A percentile compares a stretch with the other conserved stretches of the same genome.
Evolutionary conservation across 768 basidiomycete species (phyloP).

Genomic region (Tylopilus plumbeoviolaceoides): DNA sequence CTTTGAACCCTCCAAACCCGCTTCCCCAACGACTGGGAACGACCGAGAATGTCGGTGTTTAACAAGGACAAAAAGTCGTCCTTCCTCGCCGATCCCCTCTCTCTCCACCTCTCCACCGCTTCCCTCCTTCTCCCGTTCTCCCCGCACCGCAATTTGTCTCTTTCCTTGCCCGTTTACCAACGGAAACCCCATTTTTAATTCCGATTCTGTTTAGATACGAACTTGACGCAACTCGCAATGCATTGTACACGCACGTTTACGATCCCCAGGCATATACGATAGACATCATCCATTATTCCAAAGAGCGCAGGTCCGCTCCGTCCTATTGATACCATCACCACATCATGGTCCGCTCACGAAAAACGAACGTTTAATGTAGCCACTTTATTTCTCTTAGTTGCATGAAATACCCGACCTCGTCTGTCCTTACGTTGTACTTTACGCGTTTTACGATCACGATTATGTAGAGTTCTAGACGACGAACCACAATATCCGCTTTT

Average conservation of each 20-base stretch:
- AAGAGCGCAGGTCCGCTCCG: conserved; percentile 12
- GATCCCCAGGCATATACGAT: conserved; percentile 21
- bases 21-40: background rate
- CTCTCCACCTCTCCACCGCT: conserved; percentile 8
- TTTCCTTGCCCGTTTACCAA: conserved; percentile 8
- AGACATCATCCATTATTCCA: conserved; percentile 18
- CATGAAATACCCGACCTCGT: conserved; percentile 18
- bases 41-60: conserved; percentile 7
- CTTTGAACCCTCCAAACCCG: background rate
- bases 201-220: conserved; percentile 19
- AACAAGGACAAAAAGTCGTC: background rate
- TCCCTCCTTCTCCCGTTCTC: conserved; percentile 11
- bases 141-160: conserved; percentile 3
- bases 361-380: conserved; percentile 14
- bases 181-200: background rate
- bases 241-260: conserved; percentile 25
- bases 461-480: background rate
- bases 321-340: background rate
- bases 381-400: background rate
- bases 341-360: conserved; percentile 16
- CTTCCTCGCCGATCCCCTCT: conserved; percentile 10
- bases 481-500: background rate
- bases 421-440: conserved; percentile 15
- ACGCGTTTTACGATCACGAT: conserved; percentile 1
- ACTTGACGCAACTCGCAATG: conserved; percentile 24